These are phyloP conservation scores for Eragrostis tef DNA, from an alignment of 202 grass and related monocot genomes.

Conservation along the genomic window DNA sequence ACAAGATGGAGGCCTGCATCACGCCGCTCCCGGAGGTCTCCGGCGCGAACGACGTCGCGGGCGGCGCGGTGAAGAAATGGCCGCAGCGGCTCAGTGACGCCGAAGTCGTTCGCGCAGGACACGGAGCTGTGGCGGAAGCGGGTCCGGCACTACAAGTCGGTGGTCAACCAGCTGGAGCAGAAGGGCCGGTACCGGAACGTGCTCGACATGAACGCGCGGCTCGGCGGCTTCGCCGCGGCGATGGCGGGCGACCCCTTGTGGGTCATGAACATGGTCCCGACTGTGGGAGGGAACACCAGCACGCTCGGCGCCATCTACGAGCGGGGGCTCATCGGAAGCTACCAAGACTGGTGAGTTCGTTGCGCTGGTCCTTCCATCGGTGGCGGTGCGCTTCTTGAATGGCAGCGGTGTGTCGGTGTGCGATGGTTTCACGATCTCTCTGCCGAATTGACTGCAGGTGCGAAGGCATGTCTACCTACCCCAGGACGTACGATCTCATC, in stretches of 20 bases:
- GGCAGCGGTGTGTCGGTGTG: constrained; percentile 42
- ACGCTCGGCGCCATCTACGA: constrained; percentile 84
- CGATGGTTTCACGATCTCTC: constrained; percentile 21
- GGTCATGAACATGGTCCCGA: constrained; percentile 94
- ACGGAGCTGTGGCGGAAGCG: constrained; percentile 74
- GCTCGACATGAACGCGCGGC: constrained; percentile 83
- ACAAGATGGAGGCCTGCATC: constrained; percentile 85
- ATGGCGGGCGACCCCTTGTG: constrained; percentile 68
- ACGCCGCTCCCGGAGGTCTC: constrained; percentile 74
- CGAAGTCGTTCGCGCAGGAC: constrained; percentile 66
- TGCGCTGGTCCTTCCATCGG: background rate
- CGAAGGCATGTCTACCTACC: constrained; percentile 87
- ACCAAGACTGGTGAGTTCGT: constrained; percentile 77
- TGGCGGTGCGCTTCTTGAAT: constrained; percentile 30
- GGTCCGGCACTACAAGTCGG: constrained; percentile 69
- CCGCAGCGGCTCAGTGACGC: constrained; percentile 75
- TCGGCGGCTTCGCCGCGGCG: constrained; percentile 78
- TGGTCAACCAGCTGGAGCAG: constrained; percentile 68
- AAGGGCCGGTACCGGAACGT: constrained; percentile 86
- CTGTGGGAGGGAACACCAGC: constrained; percentile 41
- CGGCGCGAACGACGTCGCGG: constrained; percentile 44
- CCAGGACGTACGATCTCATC: constrained; percentile 82
- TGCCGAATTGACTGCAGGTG: constrained; percentile 58
- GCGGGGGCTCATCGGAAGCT: constrained; percentile 87
- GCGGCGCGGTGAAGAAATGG: constrained; percentile 77